phyloP scores from a whole-genome alignment of 1,284 basidiomycete species.

The Pseudozyma thailandica region DNA sequence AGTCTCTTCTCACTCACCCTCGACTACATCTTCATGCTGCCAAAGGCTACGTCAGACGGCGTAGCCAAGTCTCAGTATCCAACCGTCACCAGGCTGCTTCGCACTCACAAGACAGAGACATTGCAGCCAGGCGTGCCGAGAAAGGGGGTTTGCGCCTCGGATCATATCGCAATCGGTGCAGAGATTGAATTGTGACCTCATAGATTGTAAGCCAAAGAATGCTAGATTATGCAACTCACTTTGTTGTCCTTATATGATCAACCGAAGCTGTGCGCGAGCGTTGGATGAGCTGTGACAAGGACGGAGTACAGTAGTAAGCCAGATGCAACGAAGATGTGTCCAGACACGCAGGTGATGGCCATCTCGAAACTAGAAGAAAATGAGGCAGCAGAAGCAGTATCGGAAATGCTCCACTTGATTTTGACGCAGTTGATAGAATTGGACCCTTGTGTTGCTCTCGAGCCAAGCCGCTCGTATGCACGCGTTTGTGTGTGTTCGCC shows the following conservation, averaged over 20 bases:
- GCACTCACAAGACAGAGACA: constrained; percentile 75
- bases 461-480: background rate
- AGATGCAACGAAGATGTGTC: too few relatives aligned
- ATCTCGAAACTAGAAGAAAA: too few relatives aligned
- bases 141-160: constrained; percentile 81
- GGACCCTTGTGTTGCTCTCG: constrained; percentile 1
- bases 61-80: constrained; percentile 52
- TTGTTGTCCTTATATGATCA: background rate
- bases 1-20: constrained; percentile 64
- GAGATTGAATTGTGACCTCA: constrained; percentile 45
- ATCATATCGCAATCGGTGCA: constrained; percentile 81
- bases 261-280: background rate
- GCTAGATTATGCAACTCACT: background rate
- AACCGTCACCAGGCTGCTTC: constrained; percentile 75
- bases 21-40: constrained; percentile 81
- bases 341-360: background rate
- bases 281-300: background rate
- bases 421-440: background rate
- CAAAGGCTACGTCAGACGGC: constrained; percentile 26
- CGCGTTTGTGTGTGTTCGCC: too few relatives aligned
- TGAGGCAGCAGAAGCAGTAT: background rate
- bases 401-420: background rate
- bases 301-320: too few relatives aligned
- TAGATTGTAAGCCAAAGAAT: background rate
- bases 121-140: constrained; percentile 82